These are phyloP conservation scores for Linanthus parryae DNA, from an alignment of 148 eudicot genomes.

Conservation along the genomic window DNA sequence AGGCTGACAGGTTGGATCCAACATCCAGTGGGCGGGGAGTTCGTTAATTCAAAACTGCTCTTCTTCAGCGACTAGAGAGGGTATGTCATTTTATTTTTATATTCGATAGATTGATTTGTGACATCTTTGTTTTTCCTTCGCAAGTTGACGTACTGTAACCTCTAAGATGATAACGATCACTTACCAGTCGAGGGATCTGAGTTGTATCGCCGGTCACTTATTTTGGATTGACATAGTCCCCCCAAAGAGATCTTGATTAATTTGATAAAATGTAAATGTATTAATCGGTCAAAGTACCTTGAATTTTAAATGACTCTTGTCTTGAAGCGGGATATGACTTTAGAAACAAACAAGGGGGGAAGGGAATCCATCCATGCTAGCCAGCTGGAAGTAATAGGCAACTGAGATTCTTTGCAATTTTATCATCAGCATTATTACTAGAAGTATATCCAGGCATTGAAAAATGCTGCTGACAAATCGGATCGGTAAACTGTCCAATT, in stretches of 20 bases:
- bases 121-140: not conserved
- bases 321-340: too few species aligned
- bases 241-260: too few species aligned
- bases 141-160: not conserved
- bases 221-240: too few species aligned
- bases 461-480: slow-evolving; percentile 63
- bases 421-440: slow-evolving; percentile 57
- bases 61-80: slow-evolving; percentile 58
- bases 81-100: slow-evolving; percentile 17
- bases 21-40: slow-evolving; percentile 75
- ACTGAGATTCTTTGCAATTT: not conserved
- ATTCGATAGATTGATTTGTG: not conserved
- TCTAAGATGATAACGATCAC: too few species aligned
- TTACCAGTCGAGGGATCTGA: too few species aligned
- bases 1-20: slow-evolving; percentile 61
- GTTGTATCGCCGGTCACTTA: too few species aligned
- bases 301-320: too few species aligned
- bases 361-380: too few species aligned
- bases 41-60: slow-evolving; percentile 58
- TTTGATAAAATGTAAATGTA: too few species aligned
- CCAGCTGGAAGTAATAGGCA: too few species aligned
- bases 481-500: slow-evolving; percentile 37
- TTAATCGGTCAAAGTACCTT: too few species aligned
- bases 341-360: too few species aligned
- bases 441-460: slow-evolving; percentile 60